phyloP scores from a whole-genome alignment of 148 eudicot species.

The Silene conica region DNA sequence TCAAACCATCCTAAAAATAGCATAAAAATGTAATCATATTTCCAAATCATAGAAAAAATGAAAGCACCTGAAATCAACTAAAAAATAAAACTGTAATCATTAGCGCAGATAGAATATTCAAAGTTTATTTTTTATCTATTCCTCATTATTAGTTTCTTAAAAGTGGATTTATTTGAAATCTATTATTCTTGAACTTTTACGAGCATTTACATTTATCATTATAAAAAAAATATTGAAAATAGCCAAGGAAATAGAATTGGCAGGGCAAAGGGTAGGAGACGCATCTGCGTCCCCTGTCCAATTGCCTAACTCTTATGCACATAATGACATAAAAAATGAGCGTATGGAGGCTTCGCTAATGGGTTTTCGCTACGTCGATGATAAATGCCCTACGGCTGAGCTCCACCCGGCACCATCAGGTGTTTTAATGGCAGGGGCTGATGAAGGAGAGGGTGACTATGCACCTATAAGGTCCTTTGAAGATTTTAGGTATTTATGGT shows the following conservation, averaged over 20 bases:
- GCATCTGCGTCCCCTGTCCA: conserved; percentile 32
- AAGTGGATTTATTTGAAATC: not conserved
- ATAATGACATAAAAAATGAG: conserved; percentile 21
- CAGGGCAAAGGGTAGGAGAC: conserved; percentile 30
- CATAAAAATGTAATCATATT: conserved; percentile 15
- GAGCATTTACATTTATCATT: not conserved
- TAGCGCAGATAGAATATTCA: not conserved
- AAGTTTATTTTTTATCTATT: not conserved
- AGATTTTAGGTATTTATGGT: conserved; percentile 39
- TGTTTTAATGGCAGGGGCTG: conserved; percentile 29
- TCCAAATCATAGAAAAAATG: conserved; percentile 12
- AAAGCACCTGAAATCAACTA: not conserved
- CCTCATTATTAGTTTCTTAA: not conserved
- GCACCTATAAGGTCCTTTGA: conserved; percentile 33
- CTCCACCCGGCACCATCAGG: conserved; percentile 64
- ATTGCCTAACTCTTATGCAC: not conserved
- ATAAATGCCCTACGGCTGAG: conserved; percentile 16
- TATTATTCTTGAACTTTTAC: not conserved
- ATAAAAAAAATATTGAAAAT: not conserved
- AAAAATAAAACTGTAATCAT: not conserved
- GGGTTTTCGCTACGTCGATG: conserved; percentile 1
- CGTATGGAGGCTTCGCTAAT: conserved; percentile 31
- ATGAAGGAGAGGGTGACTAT: conserved; percentile 45
- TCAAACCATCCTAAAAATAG: conserved; percentile 16
- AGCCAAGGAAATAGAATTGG: conserved; percentile 27